phyloP scores from a whole-genome alignment of 768 basidiomycete species.

The Suillus ampliporus region DNA sequence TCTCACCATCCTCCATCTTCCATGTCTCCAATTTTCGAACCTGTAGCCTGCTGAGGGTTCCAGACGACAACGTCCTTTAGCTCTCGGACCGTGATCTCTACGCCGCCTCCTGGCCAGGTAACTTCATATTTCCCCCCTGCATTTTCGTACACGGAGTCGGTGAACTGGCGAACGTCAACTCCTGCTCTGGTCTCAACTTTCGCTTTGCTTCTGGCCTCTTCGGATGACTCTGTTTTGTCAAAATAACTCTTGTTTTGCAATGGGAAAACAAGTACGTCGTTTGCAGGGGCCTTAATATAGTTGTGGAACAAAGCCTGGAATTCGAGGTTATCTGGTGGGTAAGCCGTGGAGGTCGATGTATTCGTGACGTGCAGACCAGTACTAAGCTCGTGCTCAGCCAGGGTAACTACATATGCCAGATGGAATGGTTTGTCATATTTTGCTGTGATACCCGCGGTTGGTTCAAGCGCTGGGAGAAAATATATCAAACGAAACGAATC shows the following conservation, averaged over 20 bases:
- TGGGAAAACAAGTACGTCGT: constrained; percentile 63
- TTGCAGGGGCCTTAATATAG: constrained; percentile 75
- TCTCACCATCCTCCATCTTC: constrained; percentile 85
- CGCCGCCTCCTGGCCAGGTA: constrained; percentile 60
- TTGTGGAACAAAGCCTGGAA: constrained; percentile 96
- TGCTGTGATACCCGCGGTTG: constrained; percentile 60
- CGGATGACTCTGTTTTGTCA: constrained; percentile 78
- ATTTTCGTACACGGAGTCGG: constrained; percentile 81
- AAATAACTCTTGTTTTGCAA: constrained; percentile 69
- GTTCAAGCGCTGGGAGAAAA: constrained; percentile 58
- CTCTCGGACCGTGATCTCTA: constrained; percentile 57
- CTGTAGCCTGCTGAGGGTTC: constrained; percentile 83
- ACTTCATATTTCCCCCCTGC: constrained; percentile 61
- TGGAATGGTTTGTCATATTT: constrained; percentile 70
- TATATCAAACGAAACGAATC: constrained; percentile 4
- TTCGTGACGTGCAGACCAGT: constrained; percentile 87
- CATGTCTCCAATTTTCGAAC: constrained; percentile 86
- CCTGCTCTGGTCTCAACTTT: constrained; percentile 64
- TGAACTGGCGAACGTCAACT: constrained; percentile 70
- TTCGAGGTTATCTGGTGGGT: constrained; percentile 56
- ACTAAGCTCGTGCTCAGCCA: constrained; percentile 72
- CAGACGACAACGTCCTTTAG: constrained; percentile 89
- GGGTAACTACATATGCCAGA: constrained; percentile 82
- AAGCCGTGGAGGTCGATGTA: constrained; percentile 49
- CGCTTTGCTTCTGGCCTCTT: constrained; percentile 50